Evolutionary conservation across 148 eudicot species (phyloP).

Genomic region (Pouteria glomerata): DNA sequence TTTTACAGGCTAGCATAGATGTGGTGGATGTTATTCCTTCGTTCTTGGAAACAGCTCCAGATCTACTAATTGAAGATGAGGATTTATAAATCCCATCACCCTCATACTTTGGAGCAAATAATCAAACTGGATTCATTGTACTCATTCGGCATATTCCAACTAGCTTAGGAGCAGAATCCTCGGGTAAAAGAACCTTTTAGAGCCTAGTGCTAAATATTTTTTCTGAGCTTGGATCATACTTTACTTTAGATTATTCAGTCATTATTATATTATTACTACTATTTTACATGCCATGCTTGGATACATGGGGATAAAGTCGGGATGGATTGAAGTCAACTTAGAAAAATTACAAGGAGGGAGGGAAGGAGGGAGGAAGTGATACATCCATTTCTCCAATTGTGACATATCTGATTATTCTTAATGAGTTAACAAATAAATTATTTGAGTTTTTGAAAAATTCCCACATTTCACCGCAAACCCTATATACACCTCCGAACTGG

Average conservation of each 20-base stretch:
- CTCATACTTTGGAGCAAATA: constrained; percentile 22
- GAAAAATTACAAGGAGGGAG: not conserved
- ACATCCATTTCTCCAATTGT: too few relatives aligned
- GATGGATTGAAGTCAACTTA: not conserved
- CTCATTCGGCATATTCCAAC: constrained; percentile 64
- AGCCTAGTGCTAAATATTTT: not conserved
- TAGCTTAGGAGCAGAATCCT: constrained; percentile 66
- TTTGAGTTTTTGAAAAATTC: too few relatives aligned
- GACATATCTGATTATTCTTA: too few relatives aligned
- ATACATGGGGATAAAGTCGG: not conserved
- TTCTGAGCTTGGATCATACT: not conserved
- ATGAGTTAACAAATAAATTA: too few relatives aligned
- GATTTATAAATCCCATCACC: constrained; percentile 47
- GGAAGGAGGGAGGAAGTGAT: not conserved
- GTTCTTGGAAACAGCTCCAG: constrained; percentile 56
- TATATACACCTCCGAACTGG: too few relatives aligned
- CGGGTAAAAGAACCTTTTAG: constrained; percentile 37
- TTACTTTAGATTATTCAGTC: not conserved
- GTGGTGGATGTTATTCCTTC: constrained; percentile 78
- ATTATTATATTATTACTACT: not conserved
- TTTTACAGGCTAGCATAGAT: constrained; percentile 53
- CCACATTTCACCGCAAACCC: too few relatives aligned
- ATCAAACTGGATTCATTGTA: constrained; percentile 29
- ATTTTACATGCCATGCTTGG: not conserved
- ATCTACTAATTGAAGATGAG: constrained; percentile 41